Percentiles rank a stretch among this genome's conserved stretches.
These are phyloP conservation scores for Candida tammaniensis DNA, from an alignment of 805 yeast species.

Conservation along the genomic window DNA sequence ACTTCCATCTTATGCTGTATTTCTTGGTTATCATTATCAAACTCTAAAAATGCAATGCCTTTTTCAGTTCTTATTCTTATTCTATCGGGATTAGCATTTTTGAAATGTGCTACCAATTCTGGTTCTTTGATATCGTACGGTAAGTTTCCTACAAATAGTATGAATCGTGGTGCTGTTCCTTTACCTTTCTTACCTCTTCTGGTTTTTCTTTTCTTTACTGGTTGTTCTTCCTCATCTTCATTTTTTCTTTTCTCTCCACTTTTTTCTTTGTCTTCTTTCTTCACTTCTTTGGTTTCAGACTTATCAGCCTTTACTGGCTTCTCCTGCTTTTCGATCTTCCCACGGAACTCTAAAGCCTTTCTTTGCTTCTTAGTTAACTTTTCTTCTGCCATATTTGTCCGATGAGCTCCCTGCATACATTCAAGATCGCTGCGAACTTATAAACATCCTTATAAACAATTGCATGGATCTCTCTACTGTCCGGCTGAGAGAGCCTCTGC, in stretches of 20 bases:
- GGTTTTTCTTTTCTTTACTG: conserved; percentile 67
- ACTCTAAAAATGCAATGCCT: conserved; percentile 92
- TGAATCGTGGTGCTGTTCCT: conserved; percentile 64
- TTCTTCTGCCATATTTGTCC: conserved; percentile 15
- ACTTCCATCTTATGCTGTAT: conserved; percentile 79
- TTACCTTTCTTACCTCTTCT: conserved; percentile 76
- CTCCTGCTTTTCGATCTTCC: conserved; percentile 37
- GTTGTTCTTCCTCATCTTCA: conserved; percentile 21
- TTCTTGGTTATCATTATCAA: conserved; percentile 53
- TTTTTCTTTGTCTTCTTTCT: conserved; percentile 16
- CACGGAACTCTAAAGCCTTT: conserved; percentile 60
- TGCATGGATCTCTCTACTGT: no score
- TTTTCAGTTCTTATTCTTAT: conserved; percentile 79
- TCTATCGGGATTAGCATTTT: conserved; percentile 66
- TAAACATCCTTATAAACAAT: no score
- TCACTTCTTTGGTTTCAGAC: conserved; percentile 21
- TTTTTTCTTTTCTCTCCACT: conserved; percentile 8
- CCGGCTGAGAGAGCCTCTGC: no score
- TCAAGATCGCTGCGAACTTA: no score
- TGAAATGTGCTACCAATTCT: conserved; percentile 69
- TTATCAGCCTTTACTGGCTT: conserved; percentile 28
- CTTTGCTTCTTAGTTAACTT: conserved; percentile 65
- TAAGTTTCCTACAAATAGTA: conserved; percentile 86
- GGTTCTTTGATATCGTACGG: conserved; percentile 68
- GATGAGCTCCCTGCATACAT: conserved; percentile 7